phyloP scores from a whole-genome alignment of 352 stramenopile species.

The Blastocystis hominis region DNA sequence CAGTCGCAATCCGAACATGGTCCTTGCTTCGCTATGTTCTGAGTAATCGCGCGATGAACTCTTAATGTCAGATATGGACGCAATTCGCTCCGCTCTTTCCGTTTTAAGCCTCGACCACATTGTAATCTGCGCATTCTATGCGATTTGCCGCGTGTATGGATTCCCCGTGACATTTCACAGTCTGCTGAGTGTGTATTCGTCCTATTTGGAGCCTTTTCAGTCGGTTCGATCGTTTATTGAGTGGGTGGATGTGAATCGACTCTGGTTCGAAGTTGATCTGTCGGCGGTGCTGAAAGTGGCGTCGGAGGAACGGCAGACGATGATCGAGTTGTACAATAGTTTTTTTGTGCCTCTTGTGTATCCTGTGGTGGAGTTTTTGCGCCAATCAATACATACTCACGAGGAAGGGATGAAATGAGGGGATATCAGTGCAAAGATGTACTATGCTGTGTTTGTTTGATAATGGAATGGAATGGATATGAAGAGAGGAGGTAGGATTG shows the following conservation, averaged over 20 bases:
- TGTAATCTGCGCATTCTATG: conserved; percentile 23
- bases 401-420: neutral
- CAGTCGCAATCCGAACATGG: neutral
- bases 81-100: neutral
- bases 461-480: neutral
- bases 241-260: conserved; percentile 27
- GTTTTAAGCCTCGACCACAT: conserved; percentile 2
- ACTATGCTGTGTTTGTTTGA: neutral
- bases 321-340: conserved; percentile 28
- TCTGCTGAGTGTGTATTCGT: neutral
- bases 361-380: neutral
- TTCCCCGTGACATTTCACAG: conserved; percentile 5
- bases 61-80: neutral
- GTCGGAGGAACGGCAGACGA: neutral
- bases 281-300: neutral
- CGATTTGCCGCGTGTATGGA: conserved; percentile 4
- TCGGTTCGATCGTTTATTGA: neutral
- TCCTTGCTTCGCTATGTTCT: neutral
- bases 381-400: neutral
- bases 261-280: conserved; percentile 13
- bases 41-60: neutral
- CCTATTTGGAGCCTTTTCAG: neutral
- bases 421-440: too few species aligned
- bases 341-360: conserved; percentile 38
- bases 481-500: neutral